These are phyloP conservation scores for Starmerella davenportii DNA, from an alignment of 805 yeast species.

Conservation along the genomic window DNA sequence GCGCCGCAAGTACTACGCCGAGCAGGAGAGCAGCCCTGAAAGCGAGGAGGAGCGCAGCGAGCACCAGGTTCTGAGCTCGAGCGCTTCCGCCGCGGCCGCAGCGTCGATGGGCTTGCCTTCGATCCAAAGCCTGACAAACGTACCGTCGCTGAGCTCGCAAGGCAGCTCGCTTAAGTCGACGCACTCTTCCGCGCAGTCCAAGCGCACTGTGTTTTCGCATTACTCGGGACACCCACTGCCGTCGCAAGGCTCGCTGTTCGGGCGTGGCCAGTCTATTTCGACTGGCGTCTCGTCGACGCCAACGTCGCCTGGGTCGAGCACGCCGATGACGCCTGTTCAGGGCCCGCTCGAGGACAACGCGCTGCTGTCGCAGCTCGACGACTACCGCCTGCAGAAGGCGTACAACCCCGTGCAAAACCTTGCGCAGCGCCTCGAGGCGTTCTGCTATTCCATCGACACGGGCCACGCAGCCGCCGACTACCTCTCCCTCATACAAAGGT, in stretches of 20 bases:
- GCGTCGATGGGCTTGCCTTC: not conserved
- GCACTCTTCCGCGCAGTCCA: not conserved
- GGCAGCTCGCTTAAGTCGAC: not conserved
- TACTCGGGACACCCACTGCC: not conserved
- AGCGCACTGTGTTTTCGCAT: not conserved
- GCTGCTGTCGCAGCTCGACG: constrained; percentile 8
- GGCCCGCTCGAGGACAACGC: not conserved
- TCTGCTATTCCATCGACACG: constrained; percentile 4
- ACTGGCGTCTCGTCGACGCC: not conserved
- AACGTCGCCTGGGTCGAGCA: not conserved
- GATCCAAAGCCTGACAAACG: not conserved
- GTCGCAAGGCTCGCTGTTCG: not conserved
- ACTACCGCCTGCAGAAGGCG: constrained; percentile 16
- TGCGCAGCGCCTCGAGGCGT: constrained; percentile 10
- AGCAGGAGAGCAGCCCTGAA: not conserved
- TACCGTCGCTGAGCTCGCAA: not conserved
- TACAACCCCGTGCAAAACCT: not conserved
- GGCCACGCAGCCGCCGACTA: not conserved
- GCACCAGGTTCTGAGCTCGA: not conserved
- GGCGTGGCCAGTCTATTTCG: not conserved
- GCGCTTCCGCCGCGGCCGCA: not conserved
- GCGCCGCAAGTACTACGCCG: constrained; percentile 26
- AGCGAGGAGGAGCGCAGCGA: not conserved
- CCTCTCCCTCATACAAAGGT: constrained; percentile 1
- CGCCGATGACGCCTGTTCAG: not conserved